Evolutionary conservation across 345 rosid genomes (phyloP), one percentile per base, ranked within the genome.

Genomic region (Citrus medica): DNA sequence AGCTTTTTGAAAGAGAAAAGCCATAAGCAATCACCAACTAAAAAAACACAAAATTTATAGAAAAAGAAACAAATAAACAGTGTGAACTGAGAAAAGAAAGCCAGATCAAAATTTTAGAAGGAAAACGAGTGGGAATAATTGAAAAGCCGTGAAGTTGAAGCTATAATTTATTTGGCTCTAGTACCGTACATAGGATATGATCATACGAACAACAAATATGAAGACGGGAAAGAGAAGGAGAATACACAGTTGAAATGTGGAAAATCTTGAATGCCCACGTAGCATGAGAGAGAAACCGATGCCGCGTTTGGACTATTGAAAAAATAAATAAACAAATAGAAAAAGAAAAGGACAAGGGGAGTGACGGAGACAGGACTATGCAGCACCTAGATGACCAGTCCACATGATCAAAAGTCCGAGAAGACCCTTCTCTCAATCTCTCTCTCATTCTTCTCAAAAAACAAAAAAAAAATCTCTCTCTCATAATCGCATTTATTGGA

Each of bases 281-380:
- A 6, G 30, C 35, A 30, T 14, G 35, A 13, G 22, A 58, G 28
- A 16, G 7, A 53, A 53, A 42, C 8, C 21, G 28, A 56, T 37
- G 74, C 51, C 79, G 79, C 33, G 79, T 74, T 9, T 65, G 78
- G 70, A 32, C 33, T 74, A 63, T 38, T 76, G 19, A 21, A 46
- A 58, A 75, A 10, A 51, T 16, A 51, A 51, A 51, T 51, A 51
- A 16, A 46, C 51, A 46, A 53, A 53, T 17, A 1, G 2, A 53
- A 6, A 16, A 53, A 51, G 5, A 3, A 51, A 3, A 5, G 58
- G 58, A 19, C 27, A 51, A 82, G 67, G 58, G 37, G 61, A 42
- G 61, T 69, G 85, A 84, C 30, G 61, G n/a, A 46, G 79, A 78
- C 80, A 38, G 72, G 63, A 82, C 21, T 53, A 7, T 4, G 19